These are phyloP conservation scores for Cladophialophora yegresii DNA, from an alignment of 2,329 filamentous ascomycete species.

Conservation along the genomic window DNA sequence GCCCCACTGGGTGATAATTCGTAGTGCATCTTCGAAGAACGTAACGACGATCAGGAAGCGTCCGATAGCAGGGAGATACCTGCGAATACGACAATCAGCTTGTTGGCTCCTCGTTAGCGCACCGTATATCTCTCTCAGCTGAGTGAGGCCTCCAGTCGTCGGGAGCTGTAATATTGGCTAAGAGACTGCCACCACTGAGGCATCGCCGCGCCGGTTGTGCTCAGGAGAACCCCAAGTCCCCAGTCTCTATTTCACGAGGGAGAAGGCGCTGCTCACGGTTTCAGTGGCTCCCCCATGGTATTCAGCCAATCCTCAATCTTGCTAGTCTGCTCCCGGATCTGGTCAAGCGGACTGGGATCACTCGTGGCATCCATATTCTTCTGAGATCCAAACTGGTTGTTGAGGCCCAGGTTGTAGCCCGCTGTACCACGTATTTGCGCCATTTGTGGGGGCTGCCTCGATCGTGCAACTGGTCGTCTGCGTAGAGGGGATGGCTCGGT, in stretches of 20 bases:
- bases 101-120: background rate
- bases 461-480: background rate
- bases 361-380: conserved; percentile 61
- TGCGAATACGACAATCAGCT: conserved; percentile 46
- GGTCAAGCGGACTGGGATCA: conserved; percentile 77
- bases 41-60: conserved; percentile 98
- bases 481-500: background rate
- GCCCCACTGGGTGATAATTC: conserved; percentile 96
- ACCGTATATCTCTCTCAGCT: background rate
- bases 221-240: background rate
- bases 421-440: conserved; percentile 65
- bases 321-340: conserved; percentile 91
- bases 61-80: conserved; percentile 90
- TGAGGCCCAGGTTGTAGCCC: conserved; percentile 79
- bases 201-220: too few species aligned
- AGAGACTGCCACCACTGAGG: conserved; percentile 20
- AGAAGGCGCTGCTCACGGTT: conserved; percentile 69
- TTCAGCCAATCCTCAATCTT: conserved; percentile 97
- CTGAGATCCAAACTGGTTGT: conserved; percentile 68
- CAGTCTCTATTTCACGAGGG: conserved; percentile 3
- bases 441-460: conserved; percentile 40
- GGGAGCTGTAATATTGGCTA: background rate
- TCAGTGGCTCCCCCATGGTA: conserved; percentile 82
- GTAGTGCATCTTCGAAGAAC: conserved; percentile 92
- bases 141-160: background rate